Evolutionary conservation across 805 yeast species (phyloP).

Genomic region (Kodamaea leandrae): DNA sequence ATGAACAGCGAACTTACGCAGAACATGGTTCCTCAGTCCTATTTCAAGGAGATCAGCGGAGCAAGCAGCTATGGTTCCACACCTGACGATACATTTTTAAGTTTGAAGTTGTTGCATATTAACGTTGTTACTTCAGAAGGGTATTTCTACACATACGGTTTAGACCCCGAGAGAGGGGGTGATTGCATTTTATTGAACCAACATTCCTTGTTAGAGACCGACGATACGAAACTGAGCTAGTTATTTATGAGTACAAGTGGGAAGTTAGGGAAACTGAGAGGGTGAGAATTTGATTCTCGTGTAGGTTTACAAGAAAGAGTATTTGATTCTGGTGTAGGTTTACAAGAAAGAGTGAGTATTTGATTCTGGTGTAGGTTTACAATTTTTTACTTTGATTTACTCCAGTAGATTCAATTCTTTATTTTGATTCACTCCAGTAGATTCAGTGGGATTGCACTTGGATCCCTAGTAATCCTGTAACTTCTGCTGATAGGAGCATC

Average conservation of each 20-base stretch:
- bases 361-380: too few relatives aligned
- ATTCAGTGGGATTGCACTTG: too few relatives aligned
- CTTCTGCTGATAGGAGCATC: too few relatives aligned
- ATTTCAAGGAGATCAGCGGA: slow-evolving; percentile 14
- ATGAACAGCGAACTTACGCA: slow-evolving; percentile 37
- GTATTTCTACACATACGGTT: slow-evolving; percentile 70
- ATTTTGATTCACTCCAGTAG: too few relatives aligned
- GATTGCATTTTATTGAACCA: slow-evolving; percentile 81
- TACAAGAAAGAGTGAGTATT: too few relatives aligned
- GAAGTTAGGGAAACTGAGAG: not conserved
- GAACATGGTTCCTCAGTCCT: slow-evolving; percentile 30
- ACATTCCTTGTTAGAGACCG: slow-evolving; percentile 47
- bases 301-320: too few relatives aligned
- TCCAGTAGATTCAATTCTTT: too few relatives aligned
- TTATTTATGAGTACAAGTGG: not conserved
- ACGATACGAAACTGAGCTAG: slow-evolving; percentile 9
- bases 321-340: too few relatives aligned
- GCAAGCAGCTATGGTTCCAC: slow-evolving; percentile 17
- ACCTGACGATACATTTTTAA: slow-evolving; percentile 12
- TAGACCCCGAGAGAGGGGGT: slow-evolving; percentile 89
- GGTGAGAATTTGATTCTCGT: too few relatives aligned
- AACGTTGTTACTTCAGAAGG: slow-evolving; percentile 83
- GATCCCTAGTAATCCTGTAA: too few relatives aligned
- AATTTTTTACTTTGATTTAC: too few relatives aligned
- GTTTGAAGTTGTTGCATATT: slow-evolving; percentile 42